phyloP scores from a whole-genome alignment of 257 asterid species.

The Eustoma russellianum region DNA sequence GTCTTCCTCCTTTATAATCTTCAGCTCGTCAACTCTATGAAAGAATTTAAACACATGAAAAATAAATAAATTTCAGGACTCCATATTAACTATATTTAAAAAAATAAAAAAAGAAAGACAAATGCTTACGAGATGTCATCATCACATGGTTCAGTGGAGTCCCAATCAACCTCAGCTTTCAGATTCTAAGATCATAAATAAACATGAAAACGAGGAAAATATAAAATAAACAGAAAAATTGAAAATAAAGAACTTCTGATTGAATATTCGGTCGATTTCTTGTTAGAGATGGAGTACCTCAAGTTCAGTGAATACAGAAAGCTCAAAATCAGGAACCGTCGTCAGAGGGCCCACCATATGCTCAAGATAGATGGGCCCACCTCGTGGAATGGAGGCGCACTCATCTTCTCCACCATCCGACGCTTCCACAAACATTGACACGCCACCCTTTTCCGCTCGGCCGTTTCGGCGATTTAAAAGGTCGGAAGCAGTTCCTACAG shows the following conservation, averaged over 20 bases:
- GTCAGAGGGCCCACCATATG: slow-evolving; percentile 61
- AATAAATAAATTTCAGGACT: not conserved
- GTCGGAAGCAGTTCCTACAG: not conserved
- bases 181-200: slow-evolving; percentile 36
- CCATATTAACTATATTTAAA: not conserved
- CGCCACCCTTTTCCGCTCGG: too few relatives aligned
- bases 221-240: not conserved
- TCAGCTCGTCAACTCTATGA: slow-evolving; percentile 75
- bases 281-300: slow-evolving; percentile 26
- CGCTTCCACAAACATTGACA: slow-evolving; percentile 2
- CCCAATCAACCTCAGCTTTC: slow-evolving; percentile 41
- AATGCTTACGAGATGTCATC: slow-evolving; percentile 62
- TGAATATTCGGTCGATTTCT: not conserved
- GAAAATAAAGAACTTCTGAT: not conserved
- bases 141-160: slow-evolving; percentile 22
- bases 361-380: slow-evolving; percentile 61
- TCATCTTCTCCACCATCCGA: slow-evolving; percentile 33
- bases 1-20: slow-evolving; percentile 67
- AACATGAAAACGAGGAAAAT: not conserved
- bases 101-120: not conserved
- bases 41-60: slow-evolving; percentile 2
- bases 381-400: slow-evolving; percentile 57
- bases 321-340: slow-evolving; percentile 50
- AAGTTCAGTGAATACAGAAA: slow-evolving; percentile 42
- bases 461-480: not conserved